Conservation (phyloP, 75 land plant species). For the Cupressus sempervirens region DNA sequence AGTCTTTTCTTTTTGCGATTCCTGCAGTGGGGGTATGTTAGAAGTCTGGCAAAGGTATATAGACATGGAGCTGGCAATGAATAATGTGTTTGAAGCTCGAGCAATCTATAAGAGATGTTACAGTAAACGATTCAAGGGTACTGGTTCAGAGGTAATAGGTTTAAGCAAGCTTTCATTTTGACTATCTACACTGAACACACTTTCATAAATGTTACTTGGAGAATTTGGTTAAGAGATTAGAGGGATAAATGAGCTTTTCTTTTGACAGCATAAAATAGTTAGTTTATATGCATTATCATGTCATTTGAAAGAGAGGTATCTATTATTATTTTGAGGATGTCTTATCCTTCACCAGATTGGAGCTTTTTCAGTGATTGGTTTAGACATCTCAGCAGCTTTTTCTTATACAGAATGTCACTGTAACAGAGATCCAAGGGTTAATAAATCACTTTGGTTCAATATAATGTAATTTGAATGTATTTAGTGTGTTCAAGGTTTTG, state of each 20-base stretch:
- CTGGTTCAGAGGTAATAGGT: constrained; percentile 82
- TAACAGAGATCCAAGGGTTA: neutral
- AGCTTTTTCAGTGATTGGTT: neutral
- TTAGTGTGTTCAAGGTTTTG: neutral
- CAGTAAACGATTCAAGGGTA: constrained; percentile 76
- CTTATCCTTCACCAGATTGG: neutral
- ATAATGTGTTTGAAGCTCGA: constrained; percentile 77
- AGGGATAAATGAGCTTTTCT: neutral
- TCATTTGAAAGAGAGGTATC: neutral
- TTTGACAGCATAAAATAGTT: neutral
- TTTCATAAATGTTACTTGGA: neutral
- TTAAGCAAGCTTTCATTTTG: neutral
- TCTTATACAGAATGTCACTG: neutral
- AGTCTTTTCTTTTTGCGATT: neutral
- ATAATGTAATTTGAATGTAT: neutral
- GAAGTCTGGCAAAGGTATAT: constrained; percentile 91
- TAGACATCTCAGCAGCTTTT: neutral
- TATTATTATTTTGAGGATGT: neutral
- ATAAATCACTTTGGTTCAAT: neutral
- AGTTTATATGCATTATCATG: neutral
- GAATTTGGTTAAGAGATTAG: constrained; percentile 77
- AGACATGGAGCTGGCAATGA: constrained; percentile 66
- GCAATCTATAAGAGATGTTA: constrained; percentile 91
- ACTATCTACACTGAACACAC: neutral
- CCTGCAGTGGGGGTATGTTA: constrained; percentile 8